Percentiles rank a stretch among this genome's conserved stretches.
Conservation (phyloP, 192 early-diverging fungal genomes). For the Piromyces sp. region DNA sequence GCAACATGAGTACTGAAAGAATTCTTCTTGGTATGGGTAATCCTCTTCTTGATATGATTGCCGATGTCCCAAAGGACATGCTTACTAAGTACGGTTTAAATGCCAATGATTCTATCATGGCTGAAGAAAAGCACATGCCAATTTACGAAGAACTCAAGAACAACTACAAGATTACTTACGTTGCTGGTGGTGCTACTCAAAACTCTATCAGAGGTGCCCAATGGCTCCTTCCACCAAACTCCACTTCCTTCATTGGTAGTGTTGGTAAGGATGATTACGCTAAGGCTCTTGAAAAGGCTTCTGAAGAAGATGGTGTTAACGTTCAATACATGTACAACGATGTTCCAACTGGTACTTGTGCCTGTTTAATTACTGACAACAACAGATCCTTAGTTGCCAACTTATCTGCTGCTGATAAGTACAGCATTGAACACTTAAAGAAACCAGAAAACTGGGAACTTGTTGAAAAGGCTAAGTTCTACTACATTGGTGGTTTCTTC, state of each 20-base stretch:
- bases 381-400: constrained; percentile 83
- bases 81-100: constrained; percentile 74
- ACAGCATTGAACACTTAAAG: constrained; percentile 46
- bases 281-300: constrained; percentile 52
- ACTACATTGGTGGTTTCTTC: constrained; percentile 91
- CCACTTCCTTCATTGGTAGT: constrained; percentile 83
- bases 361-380: constrained; percentile 79
- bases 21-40: constrained; percentile 83
- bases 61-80: constrained; percentile 49
- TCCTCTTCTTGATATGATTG: constrained; percentile 94
- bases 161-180: constrained; percentile 56
- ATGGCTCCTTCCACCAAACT: constrained; percentile 71
- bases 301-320: constrained; percentile 63
- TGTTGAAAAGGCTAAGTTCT: constrained; percentile 74
- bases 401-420: constrained; percentile 83
- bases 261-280: constrained; percentile 76
- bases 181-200: constrained; percentile 92
- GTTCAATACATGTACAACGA: constrained; percentile 75
- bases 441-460: constrained; percentile 64
- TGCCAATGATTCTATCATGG: constrained; percentile 90
- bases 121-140: constrained; percentile 67
- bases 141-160: constrained; percentile 71
- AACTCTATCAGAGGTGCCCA: constrained; percentile 82
- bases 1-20: neutral
- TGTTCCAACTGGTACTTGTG: constrained; percentile 85